Evolutionary conservation across 441 rosid genomes (phyloP), one percentile per base, ranked within the genome.

Genomic region (Bruguiera hainesii): DNA sequence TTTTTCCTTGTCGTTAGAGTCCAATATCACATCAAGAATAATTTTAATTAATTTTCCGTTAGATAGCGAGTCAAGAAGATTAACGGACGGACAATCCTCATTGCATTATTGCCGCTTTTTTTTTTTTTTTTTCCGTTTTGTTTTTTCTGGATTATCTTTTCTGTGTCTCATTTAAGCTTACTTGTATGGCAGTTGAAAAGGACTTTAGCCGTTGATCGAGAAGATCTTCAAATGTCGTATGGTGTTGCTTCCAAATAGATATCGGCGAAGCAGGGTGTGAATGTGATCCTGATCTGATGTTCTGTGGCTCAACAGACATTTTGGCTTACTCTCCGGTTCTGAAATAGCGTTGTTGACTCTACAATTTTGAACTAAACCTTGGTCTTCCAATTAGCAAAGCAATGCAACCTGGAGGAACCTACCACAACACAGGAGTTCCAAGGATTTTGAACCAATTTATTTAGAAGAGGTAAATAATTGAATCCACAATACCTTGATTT

Each of bases 61-160:
- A 64, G 58, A 78, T 81, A 66, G 81, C 42, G 46, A 73, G 70
- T 65, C 76, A 68, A 75, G 78, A 75, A 50, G 75, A 81, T 73
- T 75, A 33, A 68, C 60, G 39, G 61, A 66, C 60, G 39, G 61
- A 63, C 61, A 71, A 80, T 78, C 72, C 62, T 72, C 56, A 33
- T 56, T 64, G 25, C 35, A 49, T 21, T n/a, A 19, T 61, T 25
- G 23, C 73, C 53, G 58, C 64, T 63, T 72, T 21, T 21, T 25
- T 51, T 48, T 61, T 25, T 65, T 62, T 3, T 26, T 23, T 23
- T 23, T 20, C 20, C 23, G 23, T 51, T 48, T 61, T 25, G 63
- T 62, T 3, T 26, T 26, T 26, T 26, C 26, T 26, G 26, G 26
- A 52, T 55, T 55, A 2, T 23, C 23, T 23, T 55, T 55, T 29